These are phyloP conservation scores for Syzygium jambos DNA, from an alignment of 345 rosid genomes.

Conservation along the genomic window DNA sequence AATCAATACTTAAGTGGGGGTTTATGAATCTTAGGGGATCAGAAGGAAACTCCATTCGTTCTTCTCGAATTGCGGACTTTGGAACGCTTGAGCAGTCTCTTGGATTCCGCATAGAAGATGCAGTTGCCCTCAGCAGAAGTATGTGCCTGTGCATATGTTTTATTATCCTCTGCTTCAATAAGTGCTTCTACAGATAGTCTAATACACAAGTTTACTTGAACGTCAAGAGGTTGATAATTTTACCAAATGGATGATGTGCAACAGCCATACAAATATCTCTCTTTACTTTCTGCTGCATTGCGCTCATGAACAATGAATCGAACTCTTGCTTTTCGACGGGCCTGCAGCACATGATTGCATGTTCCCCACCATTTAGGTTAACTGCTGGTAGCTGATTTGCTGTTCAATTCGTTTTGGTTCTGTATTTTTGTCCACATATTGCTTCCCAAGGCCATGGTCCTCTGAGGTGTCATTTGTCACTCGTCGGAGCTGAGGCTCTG, in stretches of 20 bases:
- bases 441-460: neutral
- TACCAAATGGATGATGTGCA: neutral
- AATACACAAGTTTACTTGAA: neutral
- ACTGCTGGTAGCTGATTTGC: neutral
- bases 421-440: neutral
- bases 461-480: neutral
- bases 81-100: slow-evolving; percentile 34
- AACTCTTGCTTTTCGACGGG: neutral
- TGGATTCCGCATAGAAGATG: slow-evolving; percentile 38
- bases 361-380: neutral
- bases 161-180: neutral
- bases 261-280: neutral
- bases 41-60: slow-evolving; percentile 20
- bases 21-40: slow-evolving; percentile 26
- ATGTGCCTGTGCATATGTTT: slow-evolving; percentile 4
- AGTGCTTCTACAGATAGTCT: neutral
- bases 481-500: neutral
- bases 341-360: neutral
- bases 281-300: neutral
- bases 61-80: slow-evolving; percentile 36
- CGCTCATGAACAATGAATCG: neutral
- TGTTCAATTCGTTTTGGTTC: neutral
- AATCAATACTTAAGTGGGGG: too few species aligned
- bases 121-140: slow-evolving; percentile 45
- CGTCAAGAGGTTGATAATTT: neutral